Evolutionary conservation across 78 protist species (phyloP), one percentile per base, ranked within the genome.

Genomic region (Diacronema lutheri): DNA sequence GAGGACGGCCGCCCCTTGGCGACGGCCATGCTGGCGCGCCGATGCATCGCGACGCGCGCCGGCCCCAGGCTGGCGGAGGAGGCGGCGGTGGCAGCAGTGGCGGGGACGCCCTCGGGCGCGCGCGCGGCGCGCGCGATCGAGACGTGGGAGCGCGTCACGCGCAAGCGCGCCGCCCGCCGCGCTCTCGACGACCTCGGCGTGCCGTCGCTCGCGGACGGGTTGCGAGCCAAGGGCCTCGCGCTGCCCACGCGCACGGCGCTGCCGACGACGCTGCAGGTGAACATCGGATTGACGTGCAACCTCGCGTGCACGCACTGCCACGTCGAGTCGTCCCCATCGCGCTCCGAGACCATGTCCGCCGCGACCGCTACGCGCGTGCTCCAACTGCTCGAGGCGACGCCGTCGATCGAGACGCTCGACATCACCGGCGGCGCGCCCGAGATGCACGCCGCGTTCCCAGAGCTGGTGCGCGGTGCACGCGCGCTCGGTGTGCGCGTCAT

Each of bases 231-330:
- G 4, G 69, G 57, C 9, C 25, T 57, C 73, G 16, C 68, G n/a
- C 5, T 1, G 37, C 35, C 16, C 20, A 9, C 29, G 11, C 35
- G 60, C 46, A n/a, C n/a, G n/a, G 26, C 29, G 12, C 3, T 20
- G 35, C 11, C 74, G 19, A 20, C 16, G 68, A 76, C 64, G 20
- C 37, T 86, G 6, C 89, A 86, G 89, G 31, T 86, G 58, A 86
- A 86, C 77, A 57, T 86, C 46, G 89, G 89, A 11, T n/a, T 86
- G 60, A 74, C 76, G 74, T 86, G 89, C 61, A 86, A 86, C 83
- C 89, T 74, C 60, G 89, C 89, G 31, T 86, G 89, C 83, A 77
- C 26, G 19, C 89, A 86, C 77, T 86, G 89, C 83, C 89, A 86
- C 64, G 89, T 86, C 19, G 89, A 86, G 57, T 60, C 76, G 56